Conservation (phyloP, 2,329 filamentous ascomycete species). For the Westerdykella ornata region DNA sequence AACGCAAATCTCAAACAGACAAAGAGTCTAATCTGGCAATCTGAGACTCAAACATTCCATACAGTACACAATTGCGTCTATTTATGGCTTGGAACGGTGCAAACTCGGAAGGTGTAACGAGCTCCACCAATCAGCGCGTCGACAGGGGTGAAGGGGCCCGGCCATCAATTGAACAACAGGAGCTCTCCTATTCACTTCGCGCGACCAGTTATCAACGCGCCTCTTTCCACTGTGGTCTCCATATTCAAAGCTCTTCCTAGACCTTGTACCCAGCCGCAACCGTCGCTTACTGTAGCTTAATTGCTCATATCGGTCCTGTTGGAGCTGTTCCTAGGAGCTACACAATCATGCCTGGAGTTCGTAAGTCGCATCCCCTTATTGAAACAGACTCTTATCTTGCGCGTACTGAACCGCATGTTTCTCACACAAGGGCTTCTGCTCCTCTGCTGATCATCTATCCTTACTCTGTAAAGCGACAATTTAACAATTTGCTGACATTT, state of each 20-base stretch:
- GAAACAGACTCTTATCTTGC: neutral
- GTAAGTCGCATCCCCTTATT: slow-evolving; percentile 25
- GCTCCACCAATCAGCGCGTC: slow-evolving; percentile 10
- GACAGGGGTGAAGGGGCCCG: neutral
- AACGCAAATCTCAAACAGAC: slow-evolving; percentile 13
- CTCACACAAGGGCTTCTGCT: neutral
- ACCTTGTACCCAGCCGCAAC: neutral
- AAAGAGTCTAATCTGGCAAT: neutral
- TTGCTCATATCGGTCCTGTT: neutral
- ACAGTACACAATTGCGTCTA: slow-evolving; percentile 12
- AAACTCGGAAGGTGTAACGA: slow-evolving; percentile 1
- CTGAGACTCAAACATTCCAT: slow-evolving; percentile 1
- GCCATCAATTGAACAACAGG: too few species aligned
- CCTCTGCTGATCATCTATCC: neutral
- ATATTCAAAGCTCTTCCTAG: neutral
- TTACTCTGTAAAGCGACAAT: neutral
- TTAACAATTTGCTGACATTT: neutral
- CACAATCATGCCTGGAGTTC: slow-evolving; percentile 35
- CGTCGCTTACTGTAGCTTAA: neutral
- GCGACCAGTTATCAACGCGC: slow-evolving; percentile 2
- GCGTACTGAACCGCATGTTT: neutral
- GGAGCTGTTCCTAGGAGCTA: slow-evolving; percentile 4
- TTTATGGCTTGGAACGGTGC: slow-evolving; percentile 14
- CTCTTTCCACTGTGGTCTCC: neutral
- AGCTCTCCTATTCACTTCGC: slow-evolving; percentile 12